A percentile compares a stretch with the other conserved stretches of the same genome.
phyloP scores from a whole-genome alignment of 495 filamentous ascomycete species.

The Aspergillus panamensis region DNA sequence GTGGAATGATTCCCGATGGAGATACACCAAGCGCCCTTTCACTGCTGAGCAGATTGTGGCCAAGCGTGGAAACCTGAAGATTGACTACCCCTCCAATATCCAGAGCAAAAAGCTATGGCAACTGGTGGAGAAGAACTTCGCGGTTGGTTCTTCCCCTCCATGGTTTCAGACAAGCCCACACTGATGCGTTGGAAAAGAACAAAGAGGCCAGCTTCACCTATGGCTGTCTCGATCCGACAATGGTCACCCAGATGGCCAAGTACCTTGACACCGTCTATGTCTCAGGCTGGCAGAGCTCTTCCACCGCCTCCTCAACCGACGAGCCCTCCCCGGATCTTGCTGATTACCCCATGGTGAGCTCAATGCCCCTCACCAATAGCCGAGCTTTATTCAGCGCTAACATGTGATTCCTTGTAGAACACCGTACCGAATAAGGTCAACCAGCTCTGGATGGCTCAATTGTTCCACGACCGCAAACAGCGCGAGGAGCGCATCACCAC shows the following conservation, averaged over 20 bases:
- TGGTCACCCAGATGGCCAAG: constrained; percentile 99
- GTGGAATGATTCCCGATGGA: constrained; percentile 92
- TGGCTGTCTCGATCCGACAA: constrained; percentile 94
- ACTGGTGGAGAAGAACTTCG: constrained; percentile 79
- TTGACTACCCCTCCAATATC: constrained; percentile 84
- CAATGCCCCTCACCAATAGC: background rate
- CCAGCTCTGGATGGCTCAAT: constrained; percentile 95
- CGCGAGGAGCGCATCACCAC: constrained; percentile 86
- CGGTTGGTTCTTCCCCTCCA: constrained; percentile 48
- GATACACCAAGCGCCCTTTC: constrained; percentile 86
- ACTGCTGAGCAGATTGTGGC: constrained; percentile 95
- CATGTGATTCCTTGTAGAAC: constrained; percentile 52
- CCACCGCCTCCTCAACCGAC: constrained; percentile 87
- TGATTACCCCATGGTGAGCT: constrained; percentile 89
- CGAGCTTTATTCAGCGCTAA: constrained; percentile 2
- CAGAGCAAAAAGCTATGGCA: constrained; percentile 93
- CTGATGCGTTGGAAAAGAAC: constrained; percentile 48
- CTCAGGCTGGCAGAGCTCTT: constrained; percentile 97
- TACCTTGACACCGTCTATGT: constrained; percentile 98
- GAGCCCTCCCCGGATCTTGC: constrained; percentile 97
- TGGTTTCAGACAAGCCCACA: constrained; percentile 1
- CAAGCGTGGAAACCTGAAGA: constrained; percentile 87
- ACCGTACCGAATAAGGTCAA: constrained; percentile 98
- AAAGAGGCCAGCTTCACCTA: constrained; percentile 89
- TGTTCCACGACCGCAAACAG: constrained; percentile 99